Percentiles rank a stretch among this genome's conserved stretches.
Conservation (phyloP, 371 early-diverging fungal species). For the Mortierella sp. region DNA sequence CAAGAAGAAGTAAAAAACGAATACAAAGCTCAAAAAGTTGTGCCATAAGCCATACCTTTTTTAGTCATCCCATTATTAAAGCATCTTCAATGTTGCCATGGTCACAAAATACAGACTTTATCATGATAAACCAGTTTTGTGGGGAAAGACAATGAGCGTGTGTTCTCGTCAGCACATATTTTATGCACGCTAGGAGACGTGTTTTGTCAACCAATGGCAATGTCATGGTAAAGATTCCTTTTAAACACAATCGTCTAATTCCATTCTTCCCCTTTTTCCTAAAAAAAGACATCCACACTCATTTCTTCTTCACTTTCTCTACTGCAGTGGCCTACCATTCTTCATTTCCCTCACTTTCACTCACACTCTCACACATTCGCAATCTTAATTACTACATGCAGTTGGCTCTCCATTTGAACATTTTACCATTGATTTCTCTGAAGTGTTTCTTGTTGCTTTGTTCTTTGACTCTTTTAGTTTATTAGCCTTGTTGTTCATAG, state of each 20-base stretch:
- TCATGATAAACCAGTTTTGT: too few species aligned
- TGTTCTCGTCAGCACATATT: neutral
- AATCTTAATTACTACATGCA: neutral
- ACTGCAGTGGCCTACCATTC: neutral
- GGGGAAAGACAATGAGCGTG: neutral
- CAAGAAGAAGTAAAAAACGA: constrained; percentile 82
- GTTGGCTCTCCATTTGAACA: neutral
- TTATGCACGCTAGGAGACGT: neutral
- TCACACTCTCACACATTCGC: neutral
- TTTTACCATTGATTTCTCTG: too few species aligned
- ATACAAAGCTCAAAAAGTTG: neutral
- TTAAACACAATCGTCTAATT: neutral
- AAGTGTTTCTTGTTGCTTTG: too few species aligned
- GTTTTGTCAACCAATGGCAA: neutral
- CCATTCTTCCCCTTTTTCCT: neutral
- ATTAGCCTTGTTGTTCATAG: neutral
- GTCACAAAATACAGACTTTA: neutral
- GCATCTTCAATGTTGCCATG: constrained; percentile 6
- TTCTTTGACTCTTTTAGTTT: too few species aligned
- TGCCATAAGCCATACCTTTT: neutral
- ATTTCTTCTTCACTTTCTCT: neutral
- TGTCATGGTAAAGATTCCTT: neutral
- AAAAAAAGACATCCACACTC: neutral
- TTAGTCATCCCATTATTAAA: neutral
- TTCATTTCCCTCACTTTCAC: neutral